Conservation (phyloP, 805 yeast genomes). For the Zygotorulaspora sp. region DNA sequence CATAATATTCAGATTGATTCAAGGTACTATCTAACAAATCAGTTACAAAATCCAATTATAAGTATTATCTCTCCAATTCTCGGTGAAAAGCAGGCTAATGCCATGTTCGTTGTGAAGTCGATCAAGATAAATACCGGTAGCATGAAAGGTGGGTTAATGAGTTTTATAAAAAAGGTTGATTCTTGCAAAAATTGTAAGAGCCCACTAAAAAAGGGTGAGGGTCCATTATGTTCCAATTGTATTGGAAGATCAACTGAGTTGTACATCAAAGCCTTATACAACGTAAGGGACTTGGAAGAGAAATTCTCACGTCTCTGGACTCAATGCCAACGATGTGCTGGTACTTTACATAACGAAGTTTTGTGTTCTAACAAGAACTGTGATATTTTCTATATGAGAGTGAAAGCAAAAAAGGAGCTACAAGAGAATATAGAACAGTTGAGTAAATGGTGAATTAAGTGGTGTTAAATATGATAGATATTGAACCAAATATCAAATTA, state of each 20-base stretch:
- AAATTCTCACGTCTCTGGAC: conserved; percentile 92
- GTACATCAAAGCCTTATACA: conserved; percentile 75
- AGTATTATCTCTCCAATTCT: conserved; percentile 93
- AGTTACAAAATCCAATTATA: conserved; percentile 83
- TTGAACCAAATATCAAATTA: too few species aligned
- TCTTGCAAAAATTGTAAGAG: conserved; percentile 84
- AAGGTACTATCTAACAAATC: conserved; percentile 88
- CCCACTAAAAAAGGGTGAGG: conserved; percentile 61
- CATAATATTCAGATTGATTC: conserved; percentile 92
- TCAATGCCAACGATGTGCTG: conserved; percentile 96
- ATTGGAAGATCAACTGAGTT: conserved; percentile 64
- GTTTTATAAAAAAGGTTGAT: conserved; percentile 84
- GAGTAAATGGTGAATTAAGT: conserved; percentile 42
- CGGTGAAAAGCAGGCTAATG: conserved; percentile 79
- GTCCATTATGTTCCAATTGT: conserved; percentile 82
- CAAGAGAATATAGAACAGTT: conserved; percentile 38
- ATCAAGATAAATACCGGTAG: conserved; percentile 43
- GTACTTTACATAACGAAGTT: conserved; percentile 92
- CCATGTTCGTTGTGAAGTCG: conserved; percentile 58
- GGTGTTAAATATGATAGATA: too few species aligned
- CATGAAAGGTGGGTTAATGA: conserved; percentile 85
- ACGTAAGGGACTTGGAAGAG: conserved; percentile 73
- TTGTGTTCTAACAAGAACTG: conserved; percentile 94
- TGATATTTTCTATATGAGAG: conserved; percentile 96
- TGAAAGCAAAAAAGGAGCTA: conserved; percentile 41